Evolutionary conservation across 2,329 filamentous ascomycete genomes (phyloP), one percentile per base, ranked within the genome.

Genomic region (Rhynchosporium graminicola): DNA sequence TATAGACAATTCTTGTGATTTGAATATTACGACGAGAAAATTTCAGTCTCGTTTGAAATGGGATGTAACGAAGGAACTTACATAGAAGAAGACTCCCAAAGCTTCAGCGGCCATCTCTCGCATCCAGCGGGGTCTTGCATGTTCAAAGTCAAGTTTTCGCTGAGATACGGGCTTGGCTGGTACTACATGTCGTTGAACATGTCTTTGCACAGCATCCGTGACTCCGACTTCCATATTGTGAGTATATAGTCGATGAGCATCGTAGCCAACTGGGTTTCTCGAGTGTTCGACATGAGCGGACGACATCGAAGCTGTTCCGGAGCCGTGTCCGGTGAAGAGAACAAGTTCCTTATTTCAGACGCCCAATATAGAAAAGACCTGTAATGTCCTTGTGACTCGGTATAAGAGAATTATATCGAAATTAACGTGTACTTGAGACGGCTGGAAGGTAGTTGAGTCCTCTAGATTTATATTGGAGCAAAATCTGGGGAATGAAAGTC

Each of bases 31-130:
- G 20, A 1, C 20, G 20, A 20, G 20, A 20, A 20, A 20, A 20
- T 20, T 20, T 20, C 20, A 20, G 20, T 20, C 20, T 20, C 20
- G 20, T 20, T 20, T 20, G 20, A 20, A 20, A 5, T 26, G n/a
- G 40, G 31, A 3, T 38, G 6, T 20, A 38, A 40, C 77, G 5
- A 7, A 28, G 28, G n/a, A 46, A 54, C 51, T 4, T 72, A 81
- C 80, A 69, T 82, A 84, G 70, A 83, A 82, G 76, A 85, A 85
- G 3, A 84, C 82, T 3, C 83, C 83, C 0, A 80, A 80, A 3
- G 81, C 81, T 70, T 86, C 83, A 3, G 80, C 83, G 65, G 80
- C 75, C 74, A 81, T 82, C 69, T 86, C 82, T 57, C 83, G 75
- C 43, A 85, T 72, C 77, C 80, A 81, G 62, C 80, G 75, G 10